Evolutionary conservation across 768 basidiomycete species (phyloP).

Genomic region (Rhodotorula graminis): DNA sequence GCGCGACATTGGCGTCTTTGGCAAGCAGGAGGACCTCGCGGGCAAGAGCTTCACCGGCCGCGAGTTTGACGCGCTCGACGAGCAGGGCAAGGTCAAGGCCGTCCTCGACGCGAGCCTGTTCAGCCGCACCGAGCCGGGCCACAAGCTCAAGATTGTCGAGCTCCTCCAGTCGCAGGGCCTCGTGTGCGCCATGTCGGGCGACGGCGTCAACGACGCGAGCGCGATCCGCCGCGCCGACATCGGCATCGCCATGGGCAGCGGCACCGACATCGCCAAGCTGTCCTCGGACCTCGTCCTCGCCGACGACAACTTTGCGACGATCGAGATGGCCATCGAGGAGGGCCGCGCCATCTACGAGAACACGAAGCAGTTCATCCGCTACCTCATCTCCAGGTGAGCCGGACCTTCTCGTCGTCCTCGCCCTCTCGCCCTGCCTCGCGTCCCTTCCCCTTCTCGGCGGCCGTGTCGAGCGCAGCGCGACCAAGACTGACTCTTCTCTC

Average conservation of each 20-base stretch:
- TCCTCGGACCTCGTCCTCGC: conserved; percentile 98
- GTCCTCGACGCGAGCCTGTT: conserved; percentile 87
- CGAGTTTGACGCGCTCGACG: conserved; percentile 75
- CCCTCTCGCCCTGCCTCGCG: no score
- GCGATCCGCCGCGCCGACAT: conserved; percentile 96
- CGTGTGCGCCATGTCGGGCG: conserved; percentile 85
- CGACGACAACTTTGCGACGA: conserved; percentile 95
- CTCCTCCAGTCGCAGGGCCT: conserved; percentile 82
- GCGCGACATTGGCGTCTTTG: conserved; percentile 90
- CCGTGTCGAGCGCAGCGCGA: no score
- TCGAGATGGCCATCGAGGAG: conserved; percentile 94
- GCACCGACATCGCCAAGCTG: conserved; percentile 95
- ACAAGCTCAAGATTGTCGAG: conserved; percentile 93
- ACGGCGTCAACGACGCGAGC: conserved; percentile 93
- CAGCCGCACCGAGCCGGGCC: conserved; percentile 85
- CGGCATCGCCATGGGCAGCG: conserved; percentile 97
- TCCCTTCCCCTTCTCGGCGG: no score
- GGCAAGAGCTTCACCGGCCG: conserved; percentile 93
- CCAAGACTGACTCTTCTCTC: no score
- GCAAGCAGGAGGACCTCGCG: conserved; percentile 64
- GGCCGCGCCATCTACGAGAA: conserved; percentile 98
- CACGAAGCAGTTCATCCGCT: conserved; percentile 99
- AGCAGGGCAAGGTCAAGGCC: conserved; percentile 75
- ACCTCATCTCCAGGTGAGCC: conserved; percentile 68
- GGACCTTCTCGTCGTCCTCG: no score